Evolutionary conservation across 116 monocot genomes (phyloP).

Genomic region (Dioscorea cayenensis): DNA sequence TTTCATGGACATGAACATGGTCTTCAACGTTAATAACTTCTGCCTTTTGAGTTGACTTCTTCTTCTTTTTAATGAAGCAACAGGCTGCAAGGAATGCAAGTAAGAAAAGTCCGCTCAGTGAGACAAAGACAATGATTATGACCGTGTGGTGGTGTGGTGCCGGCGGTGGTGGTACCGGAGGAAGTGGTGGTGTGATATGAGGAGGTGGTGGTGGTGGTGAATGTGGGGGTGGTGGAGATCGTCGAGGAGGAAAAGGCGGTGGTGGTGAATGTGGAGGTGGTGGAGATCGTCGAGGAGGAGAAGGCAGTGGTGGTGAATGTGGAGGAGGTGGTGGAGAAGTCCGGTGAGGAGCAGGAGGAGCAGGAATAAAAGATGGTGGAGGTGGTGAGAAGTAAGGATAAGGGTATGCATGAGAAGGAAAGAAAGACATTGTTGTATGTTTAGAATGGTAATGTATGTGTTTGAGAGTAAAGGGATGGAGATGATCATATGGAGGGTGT

Average conservation of each 20-base stretch:
- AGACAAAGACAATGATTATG: slow-evolving; percentile 60
- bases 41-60: slow-evolving; percentile 21
- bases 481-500: background rate
- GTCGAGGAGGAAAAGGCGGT: slow-evolving; percentile 6
- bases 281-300: background rate
- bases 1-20: slow-evolving; percentile 51
- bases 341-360: slow-evolving; percentile 3
- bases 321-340: slow-evolving; percentile 3
- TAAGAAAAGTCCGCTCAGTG: slow-evolving; percentile 55
- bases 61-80: slow-evolving; percentile 64
- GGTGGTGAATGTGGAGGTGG: slow-evolving; percentile 7
- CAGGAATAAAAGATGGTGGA: background rate
- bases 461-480: background rate
- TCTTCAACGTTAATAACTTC: slow-evolving; percentile 41
- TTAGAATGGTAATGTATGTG: background rate
- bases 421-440: background rate
- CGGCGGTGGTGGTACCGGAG: slow-evolving; percentile 11
- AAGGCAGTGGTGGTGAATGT: slow-evolving; percentile 19
- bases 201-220: slow-evolving; percentile 7
- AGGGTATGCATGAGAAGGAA: background rate
- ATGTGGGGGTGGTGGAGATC: too few species aligned
- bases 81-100: slow-evolving; percentile 54
- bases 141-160: slow-evolving; percentile 34
- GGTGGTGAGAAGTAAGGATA: background rate
- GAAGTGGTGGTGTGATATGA: slow-evolving; percentile 1